These are phyloP conservation scores for Candida insectalens DNA, from an alignment of 805 yeast genomes.

Conservation along the genomic window DNA sequence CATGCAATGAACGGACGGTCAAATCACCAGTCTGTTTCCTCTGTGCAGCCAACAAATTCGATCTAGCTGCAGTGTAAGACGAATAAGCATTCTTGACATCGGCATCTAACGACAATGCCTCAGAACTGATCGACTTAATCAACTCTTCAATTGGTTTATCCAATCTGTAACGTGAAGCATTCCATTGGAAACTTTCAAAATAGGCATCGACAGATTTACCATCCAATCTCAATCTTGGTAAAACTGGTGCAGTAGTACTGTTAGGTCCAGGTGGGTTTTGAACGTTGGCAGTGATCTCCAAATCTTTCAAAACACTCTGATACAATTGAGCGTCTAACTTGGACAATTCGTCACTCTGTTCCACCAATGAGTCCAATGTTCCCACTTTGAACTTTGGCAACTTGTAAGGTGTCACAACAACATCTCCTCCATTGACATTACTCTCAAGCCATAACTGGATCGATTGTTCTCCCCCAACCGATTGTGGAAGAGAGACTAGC, in stretches of 20 bases:
- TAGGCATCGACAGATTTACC: conserved; percentile 47
- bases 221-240: conserved; percentile 20
- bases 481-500: conserved; percentile 21
- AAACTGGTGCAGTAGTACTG: conserved; percentile 6
- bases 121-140: conserved; percentile 58
- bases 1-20: conserved; percentile 83
- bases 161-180: conserved; percentile 71
- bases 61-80: conserved; percentile 71
- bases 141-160: conserved; percentile 78
- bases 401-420: conserved; percentile 44
- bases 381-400: conserved; percentile 90
- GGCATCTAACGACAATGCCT: conserved; percentile 72
- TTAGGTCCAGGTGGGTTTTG: conserved; percentile 11
- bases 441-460: conserved; percentile 42
- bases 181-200: conserved; percentile 78
- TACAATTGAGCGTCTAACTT: conserved; percentile 76
- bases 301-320: conserved; percentile 58
- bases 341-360: conserved; percentile 80
- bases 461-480: conserved; percentile 21
- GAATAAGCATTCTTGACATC: conserved; percentile 76
- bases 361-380: conserved; percentile 83
- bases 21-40: conserved; percentile 91
- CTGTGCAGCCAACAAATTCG: conserved; percentile 79
- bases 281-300: conserved; percentile 57
- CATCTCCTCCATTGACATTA: conserved; percentile 45